These are phyloP conservation scores for Eimeria tenella DNA, from an alignment of 169 alveolate genomes.

Conservation along the genomic window DNA sequence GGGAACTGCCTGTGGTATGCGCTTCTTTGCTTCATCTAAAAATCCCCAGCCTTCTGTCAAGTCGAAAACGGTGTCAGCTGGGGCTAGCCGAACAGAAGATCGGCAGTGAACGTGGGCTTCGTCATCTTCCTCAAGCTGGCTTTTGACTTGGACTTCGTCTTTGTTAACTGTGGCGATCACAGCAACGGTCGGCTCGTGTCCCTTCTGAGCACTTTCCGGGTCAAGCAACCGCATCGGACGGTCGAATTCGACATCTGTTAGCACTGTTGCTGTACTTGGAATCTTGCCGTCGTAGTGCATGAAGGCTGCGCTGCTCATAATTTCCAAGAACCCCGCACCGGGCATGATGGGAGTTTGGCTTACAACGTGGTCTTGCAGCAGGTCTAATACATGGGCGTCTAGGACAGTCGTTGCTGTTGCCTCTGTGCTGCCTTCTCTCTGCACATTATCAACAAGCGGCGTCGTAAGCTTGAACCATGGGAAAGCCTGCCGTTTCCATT, in stretches of 20 bases:
- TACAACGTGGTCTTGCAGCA: conserved; percentile 81
- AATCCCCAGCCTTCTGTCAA: conserved; percentile 25
- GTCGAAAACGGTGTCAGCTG: conserved; percentile 31
- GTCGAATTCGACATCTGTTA: conserved; percentile 55
- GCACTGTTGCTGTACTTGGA: conserved; percentile 55
- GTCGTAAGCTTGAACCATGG: conserved; percentile 69
- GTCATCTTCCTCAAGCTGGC: conserved; percentile 30
- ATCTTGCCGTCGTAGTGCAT: conserved; percentile 14
- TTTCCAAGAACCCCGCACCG: conserved; percentile 83
- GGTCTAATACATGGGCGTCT: conserved; percentile 28
- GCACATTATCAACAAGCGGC: conserved; percentile 59
- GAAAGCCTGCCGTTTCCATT: conserved; percentile 72
- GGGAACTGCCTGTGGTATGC: conserved; percentile 37
- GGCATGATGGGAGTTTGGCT: conserved; percentile 81
- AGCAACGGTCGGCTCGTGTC: not conserved
- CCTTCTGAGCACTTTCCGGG: not conserved
- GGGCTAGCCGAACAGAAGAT: conserved; percentile 3
- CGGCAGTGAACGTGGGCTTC: conserved; percentile 52
- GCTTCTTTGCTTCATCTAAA: not conserved
- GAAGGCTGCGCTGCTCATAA: conserved; percentile 80
- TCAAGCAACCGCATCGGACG: conserved; percentile 44
- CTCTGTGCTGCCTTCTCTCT: not conserved
- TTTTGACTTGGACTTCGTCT: not conserved
- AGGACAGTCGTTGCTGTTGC: conserved; percentile 50
- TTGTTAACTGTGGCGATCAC: not conserved